A percentile compares a stretch with the other conserved stretches of the same genome.
These are phyloP conservation scores for Capillidium rhysosporum DNA, from an alignment of 371 early-diverging fungal genomes.

Conservation along the genomic window DNA sequence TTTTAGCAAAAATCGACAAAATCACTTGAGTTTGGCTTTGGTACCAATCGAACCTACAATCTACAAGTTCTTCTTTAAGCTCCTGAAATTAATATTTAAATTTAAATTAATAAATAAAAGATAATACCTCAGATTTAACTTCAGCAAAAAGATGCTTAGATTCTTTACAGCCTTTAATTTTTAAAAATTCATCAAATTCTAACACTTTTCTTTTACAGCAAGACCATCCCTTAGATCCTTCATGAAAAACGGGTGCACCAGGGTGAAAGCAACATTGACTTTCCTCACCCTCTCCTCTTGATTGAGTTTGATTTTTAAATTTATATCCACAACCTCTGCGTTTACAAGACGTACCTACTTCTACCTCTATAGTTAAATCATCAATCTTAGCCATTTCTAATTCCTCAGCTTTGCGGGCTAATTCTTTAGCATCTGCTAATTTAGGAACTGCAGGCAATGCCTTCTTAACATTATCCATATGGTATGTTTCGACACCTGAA, in stretches of 20 bases:
- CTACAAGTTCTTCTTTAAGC: conserved; percentile 29
- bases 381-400: conserved; percentile 11
- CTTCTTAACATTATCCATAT: conserved; percentile 5
- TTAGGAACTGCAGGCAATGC: conserved; percentile 7
- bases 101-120: neutral
- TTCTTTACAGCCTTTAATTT: conserved; percentile 70
- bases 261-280: conserved; percentile 65
- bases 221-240: conserved; percentile 82
- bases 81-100: conserved; percentile 9
- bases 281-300: conserved; percentile 25
- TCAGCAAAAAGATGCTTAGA: conserved; percentile 65
- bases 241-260: conserved; percentile 80
- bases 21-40: conserved; percentile 69
- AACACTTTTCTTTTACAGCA: conserved; percentile 75
- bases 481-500: conserved; percentile 11
- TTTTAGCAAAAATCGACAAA: conserved; percentile 81
- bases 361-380: conserved; percentile 41
- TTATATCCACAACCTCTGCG: conserved; percentile 55
- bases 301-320: conserved; percentile 38
- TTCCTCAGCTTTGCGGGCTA: neutral
- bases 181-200: conserved; percentile 94
- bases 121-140: conserved; percentile 1
- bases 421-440: conserved; percentile 5
- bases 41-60: conserved; percentile 75
- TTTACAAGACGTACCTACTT: conserved; percentile 61